Percentiles rank a stretch among this genome's conserved stretches.
phyloP scores from a whole-genome alignment of 768 basidiomycete species.

The Tricholoma hemisulphureum region DNA sequence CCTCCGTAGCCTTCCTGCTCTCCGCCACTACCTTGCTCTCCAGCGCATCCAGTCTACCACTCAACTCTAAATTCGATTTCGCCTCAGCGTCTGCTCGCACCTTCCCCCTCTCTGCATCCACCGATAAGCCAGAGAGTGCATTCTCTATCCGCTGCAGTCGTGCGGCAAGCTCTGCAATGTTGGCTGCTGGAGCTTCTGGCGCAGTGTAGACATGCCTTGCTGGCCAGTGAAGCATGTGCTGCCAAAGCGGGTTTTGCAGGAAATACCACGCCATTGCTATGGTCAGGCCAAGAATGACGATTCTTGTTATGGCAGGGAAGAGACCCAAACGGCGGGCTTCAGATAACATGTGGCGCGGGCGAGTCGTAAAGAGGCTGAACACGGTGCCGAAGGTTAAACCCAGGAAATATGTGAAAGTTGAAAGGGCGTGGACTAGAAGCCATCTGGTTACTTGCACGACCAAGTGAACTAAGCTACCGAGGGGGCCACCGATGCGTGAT shows the following conservation, averaged over 20 bases:
- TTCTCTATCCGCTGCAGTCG: conserved; percentile 65
- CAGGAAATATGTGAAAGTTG: conserved; percentile 35
- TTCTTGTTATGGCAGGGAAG: conserved; percentile 32
- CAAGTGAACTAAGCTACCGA: conserved; percentile 40
- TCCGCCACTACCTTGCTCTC: conserved; percentile 49
- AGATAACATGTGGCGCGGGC: conserved; percentile 41
- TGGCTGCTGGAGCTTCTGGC: conserved; percentile 59
- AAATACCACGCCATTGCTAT: conserved; percentile 44
- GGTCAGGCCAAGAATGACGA: conserved; percentile 41
- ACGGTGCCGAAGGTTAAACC: conserved; percentile 50
- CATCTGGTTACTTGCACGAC: conserved; percentile 21
- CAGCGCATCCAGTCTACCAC: conserved; percentile 52
- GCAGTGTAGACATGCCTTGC: conserved; percentile 42
- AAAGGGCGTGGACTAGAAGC: conserved; percentile 19
- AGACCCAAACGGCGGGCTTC: background rate
- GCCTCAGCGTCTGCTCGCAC: conserved; percentile 52
- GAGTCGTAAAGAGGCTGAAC: conserved; percentile 27
- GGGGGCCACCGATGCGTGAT: conserved; percentile 43
- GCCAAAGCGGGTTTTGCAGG: conserved; percentile 35
- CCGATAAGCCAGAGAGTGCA: conserved; percentile 57
- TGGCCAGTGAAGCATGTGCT: conserved; percentile 33
- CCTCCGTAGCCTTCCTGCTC: conserved; percentile 46
- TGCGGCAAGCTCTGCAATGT: conserved; percentile 62
- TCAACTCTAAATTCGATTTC: conserved; percentile 49
- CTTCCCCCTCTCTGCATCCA: conserved; percentile 51